Evolutionary conservation across 2,329 filamentous ascomycete species (phyloP), one percentile per base, ranked within the genome.

Genomic region (Hysterium pulicare): DNA sequence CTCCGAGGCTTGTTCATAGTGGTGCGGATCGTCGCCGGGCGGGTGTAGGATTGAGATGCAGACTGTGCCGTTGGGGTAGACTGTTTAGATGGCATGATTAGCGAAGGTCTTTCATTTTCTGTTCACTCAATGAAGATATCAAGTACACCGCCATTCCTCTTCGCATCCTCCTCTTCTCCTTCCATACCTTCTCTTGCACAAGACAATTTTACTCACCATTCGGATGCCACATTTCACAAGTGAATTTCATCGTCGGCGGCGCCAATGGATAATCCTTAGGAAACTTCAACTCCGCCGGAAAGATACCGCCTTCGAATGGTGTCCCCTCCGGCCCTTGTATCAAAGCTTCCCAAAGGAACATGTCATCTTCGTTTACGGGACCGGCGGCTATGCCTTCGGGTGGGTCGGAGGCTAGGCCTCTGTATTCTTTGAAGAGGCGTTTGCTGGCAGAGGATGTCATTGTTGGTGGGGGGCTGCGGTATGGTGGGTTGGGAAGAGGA

Each of bases 31-130:
- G 61, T 96, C 90, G 71, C 88, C 90, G 4, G 93, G 91, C 10
- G 91, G 87, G 68, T 98, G 93, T 32, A 98, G 78, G 71, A 98
- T 98, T 33, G 87, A 94, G 67, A 98, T 97, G 76, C 93, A 98
- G 44, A 98, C 87, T 52, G 85, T 82, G 58, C 93, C 93, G 61
- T 81, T 82, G 6, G 81, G 73, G 72, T 96, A 97, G 64, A 98
- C 81, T 81, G 51, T 19, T 3, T n/a, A n/a, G n/a, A n/a, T n/a
- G n/a, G n/a, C n/a, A n/a, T n/a, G n/a, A n/a, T n/a, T n/a, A n/a
- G n/a, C n/a, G n/a, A n/a, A n/a, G n/a, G n/a, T n/a, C n/a, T n/a
- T n/a, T n/a, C n/a, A n/a, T n/a, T n/a, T n/a, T n/a, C n/a, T n/a
- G n/a, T n/a, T n/a, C n/a, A n/a, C n/a, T n/a, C n/a, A n/a, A n/a